phyloP scores from a whole-genome alignment of 2,329 filamentous ascomycete genomes.

The Neophaeococcomyces aloes region DNA sequence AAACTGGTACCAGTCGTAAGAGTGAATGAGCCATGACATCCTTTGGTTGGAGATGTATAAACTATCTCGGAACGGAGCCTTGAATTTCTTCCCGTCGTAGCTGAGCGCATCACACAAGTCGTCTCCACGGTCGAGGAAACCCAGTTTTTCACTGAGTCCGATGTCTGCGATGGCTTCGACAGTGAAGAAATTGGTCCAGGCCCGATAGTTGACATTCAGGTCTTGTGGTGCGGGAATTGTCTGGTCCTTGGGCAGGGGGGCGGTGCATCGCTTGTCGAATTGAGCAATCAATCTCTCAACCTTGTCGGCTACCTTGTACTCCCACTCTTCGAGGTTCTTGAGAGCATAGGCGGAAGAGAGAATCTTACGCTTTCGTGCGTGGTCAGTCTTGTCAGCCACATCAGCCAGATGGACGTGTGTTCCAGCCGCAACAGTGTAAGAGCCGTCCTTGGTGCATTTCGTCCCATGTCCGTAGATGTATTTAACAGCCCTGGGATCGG shows the following conservation, averaged over 20 bases:
- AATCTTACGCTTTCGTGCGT: slow-evolving; percentile 31
- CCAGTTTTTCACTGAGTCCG: slow-evolving; percentile 35
- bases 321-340: slow-evolving; percentile 33
- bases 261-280: slow-evolving; percentile 28
- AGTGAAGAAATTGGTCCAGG: slow-evolving; percentile 47
- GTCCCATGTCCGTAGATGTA: slow-evolving; percentile 31
- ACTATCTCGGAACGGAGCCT: slow-evolving; percentile 35
- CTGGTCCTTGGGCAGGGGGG: not conserved
- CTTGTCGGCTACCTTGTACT: slow-evolving; percentile 32
- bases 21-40: not conserved
- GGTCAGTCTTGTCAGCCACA: slow-evolving; percentile 30
- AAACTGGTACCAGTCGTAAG: not conserved
- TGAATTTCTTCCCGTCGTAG: slow-evolving; percentile 30
- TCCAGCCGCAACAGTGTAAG: slow-evolving; percentile 25
- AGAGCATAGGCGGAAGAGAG: slow-evolving; percentile 31
- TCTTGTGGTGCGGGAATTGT: slow-evolving; percentile 22
- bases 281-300: slow-evolving; percentile 25
- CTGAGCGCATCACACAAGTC: slow-evolving; percentile 35
- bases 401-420: slow-evolving; percentile 29
- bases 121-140: slow-evolving; percentile 42
- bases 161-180: slow-evolving; percentile 49
- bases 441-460: slow-evolving; percentile 27
- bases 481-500: not conserved
- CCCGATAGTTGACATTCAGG: slow-evolving; percentile 40
- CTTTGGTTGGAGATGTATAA: not conserved